These are phyloP conservation scores for Aureobasidium sp. DNA, from an alignment of 2,329 filamentous ascomycete species.

Conservation along the genomic window DNA sequence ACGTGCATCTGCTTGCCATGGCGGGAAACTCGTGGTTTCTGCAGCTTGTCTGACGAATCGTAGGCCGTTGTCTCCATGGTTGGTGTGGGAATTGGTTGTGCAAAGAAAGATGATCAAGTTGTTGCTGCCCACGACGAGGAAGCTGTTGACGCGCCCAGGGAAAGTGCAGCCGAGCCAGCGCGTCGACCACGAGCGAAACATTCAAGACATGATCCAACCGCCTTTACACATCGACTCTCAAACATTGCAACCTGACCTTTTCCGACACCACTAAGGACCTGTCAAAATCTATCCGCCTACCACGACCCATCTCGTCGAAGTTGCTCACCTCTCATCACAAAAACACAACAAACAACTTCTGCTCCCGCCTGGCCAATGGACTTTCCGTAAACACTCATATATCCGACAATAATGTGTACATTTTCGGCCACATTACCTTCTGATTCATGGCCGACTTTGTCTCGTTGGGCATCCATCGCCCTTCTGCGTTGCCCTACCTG, in stretches of 20 bases:
- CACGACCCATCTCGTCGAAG: neutral
- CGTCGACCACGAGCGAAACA: neutral
- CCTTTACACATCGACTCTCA: neutral
- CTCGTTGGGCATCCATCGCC: constrained; percentile 85
- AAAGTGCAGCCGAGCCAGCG: constrained; percentile 7
- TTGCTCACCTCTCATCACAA: neutral
- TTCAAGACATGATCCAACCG: neutral
- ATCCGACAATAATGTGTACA: neutral
- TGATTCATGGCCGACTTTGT: constrained; percentile 72
- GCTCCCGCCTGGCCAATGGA: neutral
- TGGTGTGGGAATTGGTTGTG: neutral
- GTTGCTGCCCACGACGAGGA: constrained; percentile 1
- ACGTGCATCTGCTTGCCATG: constrained; percentile 24
- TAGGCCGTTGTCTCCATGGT: neutral
- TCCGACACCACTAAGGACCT: neutral
- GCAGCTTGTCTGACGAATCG: constrained; percentile 6
- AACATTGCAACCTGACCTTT: neutral
- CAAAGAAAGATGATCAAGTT: neutral
- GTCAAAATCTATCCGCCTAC: too few species aligned
- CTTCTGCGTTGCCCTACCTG: constrained; percentile 73
- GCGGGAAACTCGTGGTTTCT: constrained; percentile 11
- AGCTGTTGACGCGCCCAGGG: constrained; percentile 1
- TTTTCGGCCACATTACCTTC: neutral
- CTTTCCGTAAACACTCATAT: neutral
- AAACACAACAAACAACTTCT: neutral